Evolutionary conservation across 306 rosid species (phyloP), one percentile per base, ranked within the genome.

Genomic region (Inga leiocalycina): DNA sequence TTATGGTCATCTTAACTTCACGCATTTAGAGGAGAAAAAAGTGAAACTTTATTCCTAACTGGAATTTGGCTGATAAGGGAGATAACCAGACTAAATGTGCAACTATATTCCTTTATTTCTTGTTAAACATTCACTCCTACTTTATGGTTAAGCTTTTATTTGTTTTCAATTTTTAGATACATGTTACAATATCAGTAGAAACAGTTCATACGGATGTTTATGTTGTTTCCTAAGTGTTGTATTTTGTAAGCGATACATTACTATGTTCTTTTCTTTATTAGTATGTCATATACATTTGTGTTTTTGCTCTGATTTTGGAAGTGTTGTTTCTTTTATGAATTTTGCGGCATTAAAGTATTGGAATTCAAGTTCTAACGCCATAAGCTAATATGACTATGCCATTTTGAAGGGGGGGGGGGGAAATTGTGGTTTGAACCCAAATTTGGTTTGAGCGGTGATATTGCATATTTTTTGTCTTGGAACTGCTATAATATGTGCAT

Each of bases 161-260:
- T 73, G 6, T 54, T n/a, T 54, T 35, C 45, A 37, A 39, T 79
- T 3, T 45, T 54, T 45, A 43, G 54, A 66, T 35, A 45, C 51
- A 10, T 71, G 78, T 52, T 64, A 68, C 56, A 78, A 71, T 74
- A 59, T n/a, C 32, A 43, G 11, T 77, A 64, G 84, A 34, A 35
- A 72, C 77, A 44, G 17, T 19, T 64, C 46, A 17, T 68, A 75
- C 35, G 56, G 57, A 75, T 27, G 35, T 39, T 11, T 20, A 0
- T 61, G 11, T 56, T 59, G 22, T 35, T 66, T 19, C 61, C 74
- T 12, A 35, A 49, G 45, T 15, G 2, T 61, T 72, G 65, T 10
- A 32, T 65, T 84, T 76, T 64, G 68, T 61, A 43, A 72, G 24
- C 34, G 24, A 41, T 20, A 10, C 32, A 20, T 43, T 70, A 70